These are phyloP conservation scores for Leersia perrieri DNA, from an alignment of 176 grass and related monocot genomes.

Conservation along the genomic window DNA sequence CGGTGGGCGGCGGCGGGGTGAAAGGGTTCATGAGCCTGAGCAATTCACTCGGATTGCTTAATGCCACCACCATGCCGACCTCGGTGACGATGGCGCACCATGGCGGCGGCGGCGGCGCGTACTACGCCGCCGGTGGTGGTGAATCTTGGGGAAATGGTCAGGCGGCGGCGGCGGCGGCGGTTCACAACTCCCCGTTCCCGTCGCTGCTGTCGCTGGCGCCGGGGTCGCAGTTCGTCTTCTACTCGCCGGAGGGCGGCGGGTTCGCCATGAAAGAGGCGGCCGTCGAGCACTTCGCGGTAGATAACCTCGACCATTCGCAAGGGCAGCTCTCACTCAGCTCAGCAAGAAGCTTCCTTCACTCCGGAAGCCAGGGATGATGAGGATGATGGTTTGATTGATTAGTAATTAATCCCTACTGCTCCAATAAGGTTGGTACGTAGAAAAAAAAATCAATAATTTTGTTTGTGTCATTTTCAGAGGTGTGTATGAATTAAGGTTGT, in stretches of 20 bases:
- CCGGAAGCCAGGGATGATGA: constrained; percentile 36
- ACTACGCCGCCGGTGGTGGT: constrained; percentile 19
- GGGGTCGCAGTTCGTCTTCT: constrained; percentile 65
- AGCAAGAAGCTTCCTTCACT: constrained; percentile 57
- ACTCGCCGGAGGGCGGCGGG: constrained; percentile 43
- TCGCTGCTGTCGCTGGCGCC: constrained; percentile 65
- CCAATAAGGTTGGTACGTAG: constrained; percentile 39
- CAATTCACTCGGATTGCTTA: constrained; percentile 32
- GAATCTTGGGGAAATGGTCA: constrained; percentile 33
- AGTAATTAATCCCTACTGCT: constrained; percentile 13
- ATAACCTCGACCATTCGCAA: constrained; percentile 52
- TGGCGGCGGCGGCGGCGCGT: neutral
- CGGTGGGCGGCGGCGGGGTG: neutral
- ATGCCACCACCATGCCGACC: constrained; percentile 26
- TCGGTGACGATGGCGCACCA: constrained; percentile 23
- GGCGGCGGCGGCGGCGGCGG: neutral
- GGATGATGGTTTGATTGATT: neutral
- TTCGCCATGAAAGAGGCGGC: constrained; percentile 59
- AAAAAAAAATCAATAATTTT: constrained; percentile 26
- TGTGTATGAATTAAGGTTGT: neutral
- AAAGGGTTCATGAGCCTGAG: constrained; percentile 47
- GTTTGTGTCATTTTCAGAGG: constrained; percentile 21
- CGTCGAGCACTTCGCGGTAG: constrained; percentile 42
- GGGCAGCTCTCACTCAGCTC: constrained; percentile 60
- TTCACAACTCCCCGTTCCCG: constrained; percentile 44